Evolutionary conservation across 768 basidiomycete species (phyloP), one percentile per base, ranked within the genome.

Genomic region (Tricholoma saponaceum): DNA sequence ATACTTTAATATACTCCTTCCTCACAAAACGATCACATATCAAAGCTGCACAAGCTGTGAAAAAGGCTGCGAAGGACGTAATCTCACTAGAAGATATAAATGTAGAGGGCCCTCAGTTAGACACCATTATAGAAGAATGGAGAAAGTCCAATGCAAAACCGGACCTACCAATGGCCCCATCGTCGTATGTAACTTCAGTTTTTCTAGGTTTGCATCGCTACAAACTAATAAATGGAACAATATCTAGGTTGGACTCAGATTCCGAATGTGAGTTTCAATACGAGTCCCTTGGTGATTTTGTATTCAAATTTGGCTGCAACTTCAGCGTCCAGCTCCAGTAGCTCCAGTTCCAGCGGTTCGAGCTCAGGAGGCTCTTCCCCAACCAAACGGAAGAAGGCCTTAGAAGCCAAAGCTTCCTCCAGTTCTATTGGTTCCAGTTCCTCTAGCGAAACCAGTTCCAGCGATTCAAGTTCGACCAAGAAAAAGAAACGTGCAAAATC

Each of bases 1-100:
- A 92, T 76, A 80, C 83, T 62, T 72, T 92, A 51, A 84, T 95
- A 57, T 81, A 92, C 66, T 74, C 83, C 8, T 95, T 94, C 72
- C 77, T 95, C 35, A 75, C 70, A 57, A 81, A 84, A 65, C 83
- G 79, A 49, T 78, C 81, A 0, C 87, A 92, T 69, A 67, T 68
- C 28, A 90, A 90, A 64, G 88, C 84, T 7, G 92, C 92, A 8
- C 75, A 80, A 57, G 85, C 87, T 0, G 74, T 93, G 51, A 90
- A 83, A 73, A 89, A 86, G 62, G 89, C 88, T 23, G 89, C 82
- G 20, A 85, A 83, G 69, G 76, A 79, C 50, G 66, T 82, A 14
- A 81, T 88, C 39, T 71, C 84, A 12, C 72, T 91, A 23, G 85
- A 87, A 56, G 78, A 76, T 35, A 64, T 79, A 41, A 65, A 72